Evolutionary conservation across 768 basidiomycete genomes (phyloP), one percentile per base, ranked within the genome.

Genomic region (Russula lepida): DNA sequence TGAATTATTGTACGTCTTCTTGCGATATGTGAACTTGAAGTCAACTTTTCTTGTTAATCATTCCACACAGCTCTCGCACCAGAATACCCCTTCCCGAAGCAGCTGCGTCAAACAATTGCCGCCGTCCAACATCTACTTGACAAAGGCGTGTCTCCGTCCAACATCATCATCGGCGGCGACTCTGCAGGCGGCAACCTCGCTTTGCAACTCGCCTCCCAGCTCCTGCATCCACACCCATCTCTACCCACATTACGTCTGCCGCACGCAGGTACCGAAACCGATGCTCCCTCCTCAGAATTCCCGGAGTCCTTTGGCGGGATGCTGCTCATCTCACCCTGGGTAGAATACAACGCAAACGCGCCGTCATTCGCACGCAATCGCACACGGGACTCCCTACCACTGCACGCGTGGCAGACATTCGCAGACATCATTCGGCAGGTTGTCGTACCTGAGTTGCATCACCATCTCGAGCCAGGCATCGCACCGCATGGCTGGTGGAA

Each of bases 81-180:
- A 12, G 39, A 54, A 4, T 12, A 6, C 5, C 39, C 19, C 19
- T 21, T 13, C 27, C 53, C 53, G 9, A 43, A 11, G 9, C 39
- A 54, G 41, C n/a, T 54, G 19, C 19, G 28, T 12, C 54, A 69
- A 37, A 49, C 61, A 6, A 23, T 58, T 5, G 37, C 28, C 0
- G 68, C 64, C 25, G 28, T 69, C 41, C 27, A 53, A 17, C 51
- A 65, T 19, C 35, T 69, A 27, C 51, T 65, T 7, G 58, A 60
- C 12, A 47, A 47, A 17, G 68, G 68, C 25, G 28, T 61, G 12
- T 46, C 54, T 23, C 35, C 62, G 2, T 61, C 68, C 13, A 62
- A 63, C 27, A 67, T 69, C n/a, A 59, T 53, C 43, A 37, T 68
- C 27, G 60, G 59, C 0, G 68, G 68, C 30, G 39, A 54, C 27